Evolutionary conservation across 306 rosid species (phyloP).

Genomic region (Bauhinia variegata): DNA sequence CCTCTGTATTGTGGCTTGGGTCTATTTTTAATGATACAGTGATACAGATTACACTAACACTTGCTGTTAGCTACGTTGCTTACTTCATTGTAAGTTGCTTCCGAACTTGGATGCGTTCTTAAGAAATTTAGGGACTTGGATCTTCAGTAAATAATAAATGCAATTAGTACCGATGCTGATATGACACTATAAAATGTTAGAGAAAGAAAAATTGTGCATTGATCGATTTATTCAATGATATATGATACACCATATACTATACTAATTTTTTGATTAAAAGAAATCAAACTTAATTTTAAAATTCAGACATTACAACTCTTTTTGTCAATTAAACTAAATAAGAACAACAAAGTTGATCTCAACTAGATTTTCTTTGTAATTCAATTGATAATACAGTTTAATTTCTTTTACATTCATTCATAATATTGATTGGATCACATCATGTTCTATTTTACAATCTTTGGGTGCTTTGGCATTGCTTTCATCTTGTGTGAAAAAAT

Average conservation of each 20-base stretch:
- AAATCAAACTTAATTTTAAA: no score
- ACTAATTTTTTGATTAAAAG: no score
- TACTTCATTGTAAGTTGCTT: constrained; percentile 81
- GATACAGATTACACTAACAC: constrained; percentile 85
- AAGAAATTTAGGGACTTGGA: constrained; percentile 31
- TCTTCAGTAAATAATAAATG: no score
- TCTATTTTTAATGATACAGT: constrained; percentile 92
- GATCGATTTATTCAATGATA: no score
- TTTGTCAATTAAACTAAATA: no score
- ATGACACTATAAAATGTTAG: no score
- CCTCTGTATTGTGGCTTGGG: constrained; percentile 88
- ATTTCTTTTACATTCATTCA: background rate
- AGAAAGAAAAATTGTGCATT: no score
- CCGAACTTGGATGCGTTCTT: constrained; percentile 31
- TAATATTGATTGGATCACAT: constrained; percentile 3
- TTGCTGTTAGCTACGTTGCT: constrained; percentile 90
- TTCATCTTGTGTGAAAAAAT: constrained; percentile 23
- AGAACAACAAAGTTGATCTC: background rate
- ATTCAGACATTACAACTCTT: no score
- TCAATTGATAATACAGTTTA: background rate
- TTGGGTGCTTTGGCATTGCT: constrained; percentile 27
- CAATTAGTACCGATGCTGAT: no score
- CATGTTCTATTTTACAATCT: constrained; percentile 19
- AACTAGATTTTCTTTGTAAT: background rate
- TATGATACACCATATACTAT: no score